Percentiles rank a stretch among this genome's conserved stretches.
phyloP scores from a whole-genome alignment of 2,329 filamentous ascomycete species.

The Phialocephala subalpina region DNA sequence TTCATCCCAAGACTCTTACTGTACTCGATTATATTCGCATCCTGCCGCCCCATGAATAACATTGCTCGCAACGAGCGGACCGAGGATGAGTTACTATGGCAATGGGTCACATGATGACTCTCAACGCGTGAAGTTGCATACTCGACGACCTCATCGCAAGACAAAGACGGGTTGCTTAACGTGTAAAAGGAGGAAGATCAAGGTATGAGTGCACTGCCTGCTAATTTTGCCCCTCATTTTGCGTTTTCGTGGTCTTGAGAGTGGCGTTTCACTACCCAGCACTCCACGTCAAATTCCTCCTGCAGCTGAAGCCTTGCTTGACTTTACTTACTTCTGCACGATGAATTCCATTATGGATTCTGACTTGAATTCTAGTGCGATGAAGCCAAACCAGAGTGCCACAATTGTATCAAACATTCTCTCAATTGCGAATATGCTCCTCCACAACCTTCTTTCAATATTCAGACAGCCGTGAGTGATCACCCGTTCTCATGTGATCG shows the following conservation, averaged over 20 bases:
- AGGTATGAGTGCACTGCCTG: slow-evolving; percentile 3
- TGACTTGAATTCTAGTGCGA: slow-evolving; percentile 44
- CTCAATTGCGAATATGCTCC: slow-evolving; percentile 46
- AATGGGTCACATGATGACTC: slow-evolving; percentile 9
- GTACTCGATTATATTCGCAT: no score
- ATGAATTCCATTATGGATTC: background rate
- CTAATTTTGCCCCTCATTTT: no score
- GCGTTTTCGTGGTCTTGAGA: background rate
- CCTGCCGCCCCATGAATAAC: background rate
- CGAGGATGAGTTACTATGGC: slow-evolving; percentile 4
- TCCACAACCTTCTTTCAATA: slow-evolving; percentile 10
- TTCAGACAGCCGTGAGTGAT: slow-evolving; percentile 18
- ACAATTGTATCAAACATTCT: slow-evolving; percentile 49
- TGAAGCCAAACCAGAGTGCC: slow-evolving; percentile 47
- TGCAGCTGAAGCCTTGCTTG: background rate
- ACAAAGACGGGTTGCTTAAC: slow-evolving; percentile 24
- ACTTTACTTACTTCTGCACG: background rate
- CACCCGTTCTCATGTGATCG: background rate
- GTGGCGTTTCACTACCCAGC: background rate
- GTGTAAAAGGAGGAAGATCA: slow-evolving; percentile 26
- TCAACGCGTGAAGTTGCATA: slow-evolving; percentile 13
- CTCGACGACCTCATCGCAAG: slow-evolving; percentile 24
- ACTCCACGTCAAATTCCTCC: background rate
- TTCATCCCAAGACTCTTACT: background rate
- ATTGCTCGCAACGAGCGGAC: background rate